Percentiles rank a stretch among this genome's conserved stretches.
These are phyloP conservation scores for Tetrapisispora phaffii DNA, from an alignment of 805 yeast genomes.

Conservation along the genomic window DNA sequence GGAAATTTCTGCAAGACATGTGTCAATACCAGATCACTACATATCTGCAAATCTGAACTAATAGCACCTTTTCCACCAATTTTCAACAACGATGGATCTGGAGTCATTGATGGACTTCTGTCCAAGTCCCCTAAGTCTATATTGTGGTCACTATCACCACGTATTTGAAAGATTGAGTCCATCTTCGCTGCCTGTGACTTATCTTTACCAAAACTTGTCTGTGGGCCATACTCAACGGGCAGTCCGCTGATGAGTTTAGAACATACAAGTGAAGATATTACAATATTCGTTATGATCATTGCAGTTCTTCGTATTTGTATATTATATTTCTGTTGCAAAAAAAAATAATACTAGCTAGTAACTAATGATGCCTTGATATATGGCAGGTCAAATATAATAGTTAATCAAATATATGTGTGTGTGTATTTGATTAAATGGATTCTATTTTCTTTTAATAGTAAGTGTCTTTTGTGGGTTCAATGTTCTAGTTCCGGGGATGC, in stretches of 20 bases:
- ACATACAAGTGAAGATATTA: not conserved
- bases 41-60: slow-evolving; percentile 31
- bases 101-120: slow-evolving; percentile 31
- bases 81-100: slow-evolving; percentile 20
- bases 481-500: too few species aligned
- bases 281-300: not conserved
- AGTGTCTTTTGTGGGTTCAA: too few species aligned
- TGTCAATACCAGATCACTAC: slow-evolving; percentile 22
- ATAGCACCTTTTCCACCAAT: slow-evolving; percentile 26
- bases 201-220: not conserved
- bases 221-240: not conserved
- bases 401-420: too few species aligned
- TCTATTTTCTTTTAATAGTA: too few species aligned
- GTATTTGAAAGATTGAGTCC: not conserved
- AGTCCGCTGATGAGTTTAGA: not conserved
- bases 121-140: slow-evolving; percentile 33
- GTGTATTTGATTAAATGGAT: too few species aligned
- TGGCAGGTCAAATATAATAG: too few species aligned
- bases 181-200: not conserved
- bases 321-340: too few species aligned
- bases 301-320: too few species aligned
- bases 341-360: too few species aligned
- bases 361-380: too few species aligned
- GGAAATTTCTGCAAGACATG: slow-evolving; percentile 23
- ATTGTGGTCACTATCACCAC: slow-evolving; percentile 19